These are phyloP conservation scores for Tetracladium marchalianum DNA, from an alignment of 495 filamentous ascomycete genomes.

Conservation along the genomic window DNA sequence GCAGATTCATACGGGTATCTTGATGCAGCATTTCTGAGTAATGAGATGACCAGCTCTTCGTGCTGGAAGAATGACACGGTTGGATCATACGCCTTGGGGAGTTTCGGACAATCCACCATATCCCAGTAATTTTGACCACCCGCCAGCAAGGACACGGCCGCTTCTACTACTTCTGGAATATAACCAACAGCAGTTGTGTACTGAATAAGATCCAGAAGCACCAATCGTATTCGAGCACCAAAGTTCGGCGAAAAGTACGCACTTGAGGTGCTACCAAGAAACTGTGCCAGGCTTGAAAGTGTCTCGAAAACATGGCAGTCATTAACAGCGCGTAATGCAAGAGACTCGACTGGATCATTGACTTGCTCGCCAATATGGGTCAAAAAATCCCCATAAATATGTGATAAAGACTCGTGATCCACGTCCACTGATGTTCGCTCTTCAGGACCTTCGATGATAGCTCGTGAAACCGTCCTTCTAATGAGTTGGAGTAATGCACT, in stretches of 20 bases:
- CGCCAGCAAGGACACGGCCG: conserved; percentile 50
- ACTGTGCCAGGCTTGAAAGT: conserved; percentile 44
- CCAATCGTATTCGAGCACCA: conserved; percentile 42
- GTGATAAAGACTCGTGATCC: too few species aligned
- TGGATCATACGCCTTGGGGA: conserved; percentile 25
- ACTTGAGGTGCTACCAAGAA: conserved; percentile 32
- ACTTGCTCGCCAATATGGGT: too few species aligned
- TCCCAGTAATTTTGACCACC: conserved; percentile 45
- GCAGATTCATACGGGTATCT: conserved; percentile 81
- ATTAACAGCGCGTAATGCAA: conserved; percentile 41
- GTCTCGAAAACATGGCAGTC: conserved; percentile 51
- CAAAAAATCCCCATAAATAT: too few species aligned
- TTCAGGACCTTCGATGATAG: too few species aligned
- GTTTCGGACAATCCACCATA: conserved; percentile 14
- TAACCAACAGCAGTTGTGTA: conserved; percentile 51
- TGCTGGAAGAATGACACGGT: conserved; percentile 45
- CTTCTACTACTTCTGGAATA: conserved; percentile 51
- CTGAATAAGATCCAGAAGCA: conserved; percentile 57
- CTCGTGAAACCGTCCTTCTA: conserved; percentile 20
- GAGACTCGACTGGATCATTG: conserved; percentile 34
- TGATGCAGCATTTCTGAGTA: conserved; percentile 52
- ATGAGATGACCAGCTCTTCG: conserved; percentile 38
- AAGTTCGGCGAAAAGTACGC: conserved; percentile 35
- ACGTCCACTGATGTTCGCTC: too few species aligned
- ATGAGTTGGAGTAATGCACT: conserved; percentile 61